Evolutionary conservation across 768 basidiomycete species (phyloP).

Genomic region (Chiua virens): DNA sequence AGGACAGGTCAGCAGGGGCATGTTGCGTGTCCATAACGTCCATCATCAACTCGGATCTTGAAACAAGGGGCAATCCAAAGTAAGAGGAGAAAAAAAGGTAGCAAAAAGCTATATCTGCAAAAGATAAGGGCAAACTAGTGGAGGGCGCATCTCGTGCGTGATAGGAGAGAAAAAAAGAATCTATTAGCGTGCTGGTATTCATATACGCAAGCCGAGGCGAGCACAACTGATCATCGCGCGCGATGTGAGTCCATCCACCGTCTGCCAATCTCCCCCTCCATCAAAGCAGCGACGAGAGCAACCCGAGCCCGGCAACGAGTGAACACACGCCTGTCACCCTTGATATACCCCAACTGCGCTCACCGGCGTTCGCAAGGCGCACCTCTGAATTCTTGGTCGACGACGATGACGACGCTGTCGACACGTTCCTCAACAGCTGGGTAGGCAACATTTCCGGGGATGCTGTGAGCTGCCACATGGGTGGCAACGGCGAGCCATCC

Average conservation of each 20-base stretch:
- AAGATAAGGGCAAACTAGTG: background rate
- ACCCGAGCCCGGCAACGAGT: slow-evolving; percentile 18
- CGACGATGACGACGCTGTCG: slow-evolving; percentile 21
- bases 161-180: background rate
- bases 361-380: slow-evolving; percentile 24
- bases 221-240: slow-evolving; percentile 5
- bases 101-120: slow-evolving; percentile 1
- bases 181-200: slow-evolving; percentile 27
- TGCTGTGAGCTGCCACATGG: slow-evolving; percentile 61
- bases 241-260: background rate
- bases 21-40: slow-evolving; percentile 25
- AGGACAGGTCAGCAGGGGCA: slow-evolving; percentile 15
- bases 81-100: background rate
- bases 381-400: slow-evolving; percentile 6
- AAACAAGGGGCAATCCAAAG: background rate
- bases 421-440: slow-evolving; percentile 55
- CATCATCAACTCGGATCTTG: slow-evolving; percentile 15
- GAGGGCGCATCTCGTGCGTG: slow-evolving; percentile 7
- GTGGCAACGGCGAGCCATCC: slow-evolving; percentile 76
- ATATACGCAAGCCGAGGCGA: slow-evolving; percentile 2
- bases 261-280: background rate
- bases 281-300: slow-evolving; percentile 27
- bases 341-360: slow-evolving; percentile 19
- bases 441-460: slow-evolving; percentile 90
- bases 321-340: slow-evolving; percentile 10